phyloP scores from a whole-genome alignment of 2,329 filamentous ascomycete genomes.

The Trichophyton equinum region DNA sequence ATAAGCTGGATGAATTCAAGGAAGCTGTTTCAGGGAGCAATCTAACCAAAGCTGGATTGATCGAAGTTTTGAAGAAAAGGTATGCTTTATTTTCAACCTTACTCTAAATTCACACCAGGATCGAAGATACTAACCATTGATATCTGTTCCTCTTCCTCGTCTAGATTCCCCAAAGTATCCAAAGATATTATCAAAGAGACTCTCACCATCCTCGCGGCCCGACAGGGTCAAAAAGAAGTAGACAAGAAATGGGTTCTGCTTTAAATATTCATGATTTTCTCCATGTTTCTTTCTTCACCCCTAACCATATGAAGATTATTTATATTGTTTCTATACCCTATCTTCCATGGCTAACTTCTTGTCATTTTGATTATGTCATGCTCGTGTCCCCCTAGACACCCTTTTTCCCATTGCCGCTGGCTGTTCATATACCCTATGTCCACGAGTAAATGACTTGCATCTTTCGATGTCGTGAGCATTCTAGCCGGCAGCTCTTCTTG shows the following conservation, averaged over 20 bases:
- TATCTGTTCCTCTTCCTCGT: neutral
- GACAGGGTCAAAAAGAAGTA: slow-evolving; percentile 48
- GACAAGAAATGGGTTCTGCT: slow-evolving; percentile 54
- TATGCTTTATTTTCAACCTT: slow-evolving; percentile 21
- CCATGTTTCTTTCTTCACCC: neutral
- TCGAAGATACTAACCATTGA: neutral
- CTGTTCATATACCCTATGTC: neutral
- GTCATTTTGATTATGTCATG: neutral
- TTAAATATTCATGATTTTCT: slow-evolving; percentile 12
- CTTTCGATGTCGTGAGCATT: neutral
- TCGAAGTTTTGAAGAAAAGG: slow-evolving; percentile 62
- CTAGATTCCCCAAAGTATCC: slow-evolving; percentile 54
- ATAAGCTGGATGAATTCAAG: slow-evolving; percentile 56
- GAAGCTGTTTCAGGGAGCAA: slow-evolving; percentile 55
- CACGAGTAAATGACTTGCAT: neutral
- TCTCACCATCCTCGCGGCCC: slow-evolving; percentile 51
- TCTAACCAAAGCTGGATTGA: slow-evolving; percentile 59
- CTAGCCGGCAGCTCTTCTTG: neutral
- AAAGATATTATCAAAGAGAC: slow-evolving; percentile 61
- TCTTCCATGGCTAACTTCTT: neutral
- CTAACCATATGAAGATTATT: neutral
- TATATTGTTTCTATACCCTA: neutral
- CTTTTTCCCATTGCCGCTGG: neutral
- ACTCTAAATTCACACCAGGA: too few species aligned
- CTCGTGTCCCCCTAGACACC: neutral